Percentiles rank a stretch among this genome's conserved stretches.
These are phyloP conservation scores for Fusarium coffeatum DNA, from an alignment of 2,329 filamentous ascomycete genomes.

Conservation along the genomic window DNA sequence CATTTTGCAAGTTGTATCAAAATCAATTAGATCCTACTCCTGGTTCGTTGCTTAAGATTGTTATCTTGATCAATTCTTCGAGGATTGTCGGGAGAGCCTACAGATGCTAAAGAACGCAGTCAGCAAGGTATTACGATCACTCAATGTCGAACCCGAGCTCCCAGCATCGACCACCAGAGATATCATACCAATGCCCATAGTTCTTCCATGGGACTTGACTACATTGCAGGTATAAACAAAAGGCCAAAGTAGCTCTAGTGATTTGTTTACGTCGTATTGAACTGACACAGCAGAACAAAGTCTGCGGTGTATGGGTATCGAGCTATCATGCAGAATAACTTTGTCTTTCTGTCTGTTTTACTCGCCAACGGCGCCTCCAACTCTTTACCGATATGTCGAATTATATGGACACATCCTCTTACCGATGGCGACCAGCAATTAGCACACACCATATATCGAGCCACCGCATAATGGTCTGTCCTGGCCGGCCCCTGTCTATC, in stretches of 20 bases:
- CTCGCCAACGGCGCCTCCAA: background rate
- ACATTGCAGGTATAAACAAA: background rate
- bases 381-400: slow-evolving; percentile 2
- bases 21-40: background rate
- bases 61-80: background rate
- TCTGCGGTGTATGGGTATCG: background rate
- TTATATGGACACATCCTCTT: slow-evolving; percentile 29
- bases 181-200: background rate
- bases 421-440: slow-evolving; percentile 9
- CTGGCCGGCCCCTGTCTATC: slow-evolving; percentile 25
- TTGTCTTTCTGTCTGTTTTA: slow-evolving; percentile 1
- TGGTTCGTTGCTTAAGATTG: background rate
- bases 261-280: background rate
- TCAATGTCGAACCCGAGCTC: background rate
- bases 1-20: background rate
- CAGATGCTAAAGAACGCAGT: background rate
- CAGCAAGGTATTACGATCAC: background rate
- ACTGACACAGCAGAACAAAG: background rate
- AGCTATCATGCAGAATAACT: slow-evolving; percentile 8
- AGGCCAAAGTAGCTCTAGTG: background rate
- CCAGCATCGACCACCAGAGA: background rate
- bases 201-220: background rate
- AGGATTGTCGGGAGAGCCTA: background rate
- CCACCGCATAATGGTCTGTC: slow-evolving; percentile 37
- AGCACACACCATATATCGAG: slow-evolving; percentile 30